Base-by-base conservation (phyloP, 768 basidiomycete genomes). In the Butyriboletus loyo region DNA sequence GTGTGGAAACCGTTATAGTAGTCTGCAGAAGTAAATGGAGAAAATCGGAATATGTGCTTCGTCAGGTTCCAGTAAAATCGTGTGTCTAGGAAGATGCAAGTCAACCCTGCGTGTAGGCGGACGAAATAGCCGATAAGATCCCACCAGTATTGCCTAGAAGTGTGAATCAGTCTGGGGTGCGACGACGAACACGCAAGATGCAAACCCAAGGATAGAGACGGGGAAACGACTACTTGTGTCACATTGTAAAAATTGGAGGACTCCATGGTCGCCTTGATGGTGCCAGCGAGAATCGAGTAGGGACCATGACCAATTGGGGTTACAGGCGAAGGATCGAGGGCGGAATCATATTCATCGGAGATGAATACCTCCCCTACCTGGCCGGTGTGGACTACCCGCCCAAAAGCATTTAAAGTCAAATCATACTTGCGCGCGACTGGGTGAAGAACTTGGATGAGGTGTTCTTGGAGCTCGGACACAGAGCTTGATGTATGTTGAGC, bases 261-360 rank as follows among this genome's bases (percentile, higher is more conserved):
- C 43, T 61, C 67, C 40, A 64, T 75, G 74, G 49, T 69, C 63
- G 52, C 74, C 65, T 32, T 61, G 49, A 52, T 63, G 61, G 54
- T 69, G 58, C 49, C 72, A 69, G 52, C 53, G 13, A 62, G 49
- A 24, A 62, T 34, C 24, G 61, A 58, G 34, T 56, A 63, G 27
- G 61, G 61, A n/a, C 54, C 61, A 46, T 53, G 37, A 28, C 31
- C 46, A 11, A 35, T 30, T 17, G 61, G 82, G 10, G 86, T 81
- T 24, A 84, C 69, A 0, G 85, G 85, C 2, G 87, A 86, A 24
- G 86, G 86, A 51, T 86, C 82, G 14, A 87, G 68, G 5, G 74
- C 77, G 8, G 73, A 73, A 14, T 66, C 67, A 55, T 69, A 81
- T 4, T 79, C 77, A 55, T 83, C 75, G 19, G 65, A 75, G 21